phyloP scores from a whole-genome alignment of 2,329 filamentous ascomycete genomes.

The Blastomyces parvus region DNA sequence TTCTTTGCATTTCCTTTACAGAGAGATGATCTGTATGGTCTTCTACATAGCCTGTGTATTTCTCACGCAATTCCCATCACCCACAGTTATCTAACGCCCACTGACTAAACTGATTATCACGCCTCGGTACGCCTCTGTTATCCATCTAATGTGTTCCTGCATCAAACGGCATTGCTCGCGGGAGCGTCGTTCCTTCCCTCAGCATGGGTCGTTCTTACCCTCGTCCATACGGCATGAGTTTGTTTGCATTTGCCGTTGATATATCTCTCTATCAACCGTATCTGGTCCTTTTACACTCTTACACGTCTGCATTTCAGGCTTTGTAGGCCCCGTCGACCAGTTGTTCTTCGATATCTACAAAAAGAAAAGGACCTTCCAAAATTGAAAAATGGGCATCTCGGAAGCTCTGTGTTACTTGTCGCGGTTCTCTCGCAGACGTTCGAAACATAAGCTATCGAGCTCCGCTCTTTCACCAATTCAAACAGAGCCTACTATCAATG shows the following conservation, averaged over 20 bases:
- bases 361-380: not conserved
- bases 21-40: not conserved
- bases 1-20: not conserved
- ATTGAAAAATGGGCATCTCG: conserved; percentile 11
- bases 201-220: not conserved
- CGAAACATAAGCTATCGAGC: not conserved
- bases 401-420: conserved; percentile 15
- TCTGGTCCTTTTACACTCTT: not conserved
- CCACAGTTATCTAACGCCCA: not conserved
- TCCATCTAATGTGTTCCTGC: not conserved
- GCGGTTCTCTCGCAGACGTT: conserved; percentile 12
- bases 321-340: not conserved
- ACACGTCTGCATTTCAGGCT: not conserved
- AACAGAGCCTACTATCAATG: not conserved
- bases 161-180: not conserved
- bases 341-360: not conserved
- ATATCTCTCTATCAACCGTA: not conserved
- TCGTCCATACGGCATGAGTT: not conserved
- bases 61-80: not conserved
- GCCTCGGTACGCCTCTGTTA: not conserved
- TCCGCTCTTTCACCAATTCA: not conserved
- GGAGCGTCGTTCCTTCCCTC: not conserved
- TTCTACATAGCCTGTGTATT: not conserved
- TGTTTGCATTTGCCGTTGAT: not conserved
- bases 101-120: not conserved